A percentile compares a stretch with the other conserved stretches of the same genome.
These are phyloP conservation scores for Fusarium liriodendri DNA, from an alignment of 2,329 filamentous ascomycete species.

Conservation along the genomic window DNA sequence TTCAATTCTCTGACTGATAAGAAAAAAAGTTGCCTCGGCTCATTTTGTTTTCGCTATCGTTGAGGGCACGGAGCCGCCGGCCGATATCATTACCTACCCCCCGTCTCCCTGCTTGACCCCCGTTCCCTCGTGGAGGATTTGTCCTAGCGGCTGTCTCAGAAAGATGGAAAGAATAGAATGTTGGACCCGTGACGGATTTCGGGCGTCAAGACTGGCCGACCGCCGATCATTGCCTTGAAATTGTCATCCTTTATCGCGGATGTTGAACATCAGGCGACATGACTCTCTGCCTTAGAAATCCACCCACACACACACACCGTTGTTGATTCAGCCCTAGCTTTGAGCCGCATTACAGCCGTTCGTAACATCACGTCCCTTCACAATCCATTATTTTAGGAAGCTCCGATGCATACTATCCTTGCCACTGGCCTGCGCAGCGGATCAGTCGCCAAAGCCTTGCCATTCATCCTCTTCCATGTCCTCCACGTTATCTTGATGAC, in stretches of 20 bases:
- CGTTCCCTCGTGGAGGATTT: background rate
- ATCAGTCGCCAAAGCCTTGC: constrained; percentile 42
- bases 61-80: background rate
- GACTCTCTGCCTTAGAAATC: constrained; percentile 2
- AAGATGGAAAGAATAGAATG: background rate
- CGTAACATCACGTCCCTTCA: background rate
- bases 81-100: constrained; percentile 1
- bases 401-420: background rate
- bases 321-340: background rate
- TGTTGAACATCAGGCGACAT: constrained; percentile 17
- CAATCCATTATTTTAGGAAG: background rate
- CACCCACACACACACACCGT: background rate
- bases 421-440: background rate
- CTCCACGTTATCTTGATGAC: constrained; percentile 32
- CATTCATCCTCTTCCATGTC: constrained; percentile 40
- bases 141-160: background rate
- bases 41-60: background rate
- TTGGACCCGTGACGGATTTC: constrained; percentile 23
- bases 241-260: constrained; percentile 3
- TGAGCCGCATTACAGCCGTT: background rate
- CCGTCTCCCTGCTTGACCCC: background rate
- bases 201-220: constrained; percentile 10
- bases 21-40: background rate
- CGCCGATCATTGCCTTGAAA: constrained; percentile 9
- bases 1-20: background rate